Evolutionary conservation across 768 basidiomycete genomes (phyloP).

Genomic region (Lactarius pseudohatsudake): DNA sequence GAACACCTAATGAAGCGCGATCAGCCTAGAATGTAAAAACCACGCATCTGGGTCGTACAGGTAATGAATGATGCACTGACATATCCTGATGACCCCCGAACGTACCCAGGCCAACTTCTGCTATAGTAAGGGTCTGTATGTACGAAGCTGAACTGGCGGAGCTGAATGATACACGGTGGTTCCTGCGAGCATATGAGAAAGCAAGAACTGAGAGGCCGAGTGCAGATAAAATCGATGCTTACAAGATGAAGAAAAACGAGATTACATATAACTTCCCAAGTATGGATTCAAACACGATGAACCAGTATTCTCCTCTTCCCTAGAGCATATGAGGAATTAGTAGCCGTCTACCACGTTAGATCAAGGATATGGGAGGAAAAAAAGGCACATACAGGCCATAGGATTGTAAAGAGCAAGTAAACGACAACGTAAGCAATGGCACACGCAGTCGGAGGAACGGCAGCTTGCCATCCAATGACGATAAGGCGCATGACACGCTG

Average conservation of each 20-base stretch:
- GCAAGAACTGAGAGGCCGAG: neutral
- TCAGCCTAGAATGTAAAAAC: neutral
- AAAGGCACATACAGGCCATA: neutral
- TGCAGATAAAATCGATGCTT: neutral
- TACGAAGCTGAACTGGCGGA: neutral
- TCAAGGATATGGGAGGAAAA: neutral
- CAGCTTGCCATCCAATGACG: neutral
- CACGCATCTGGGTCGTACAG: neutral
- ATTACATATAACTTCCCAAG: constrained; percentile 17
- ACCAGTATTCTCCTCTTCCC: constrained; percentile 7
- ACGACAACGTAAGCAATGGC: neutral
- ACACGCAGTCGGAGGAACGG: neutral
- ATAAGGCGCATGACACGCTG: neutral
- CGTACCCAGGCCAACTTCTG: neutral
- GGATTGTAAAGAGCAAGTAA: neutral
- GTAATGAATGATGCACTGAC: neutral
- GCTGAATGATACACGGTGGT: neutral
- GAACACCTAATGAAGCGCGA: neutral
- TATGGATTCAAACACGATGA: constrained; percentile 5
- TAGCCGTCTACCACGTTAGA: neutral
- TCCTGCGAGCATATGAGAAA: neutral
- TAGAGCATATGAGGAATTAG: neutral
- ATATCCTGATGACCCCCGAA: neutral
- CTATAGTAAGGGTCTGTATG: neutral
- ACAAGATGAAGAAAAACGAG: constrained; percentile 13